These are phyloP conservation scores for Stagonosporopsis tanaceti DNA, from an alignment of 2,329 filamentous ascomycete genomes.

Conservation along the genomic window DNA sequence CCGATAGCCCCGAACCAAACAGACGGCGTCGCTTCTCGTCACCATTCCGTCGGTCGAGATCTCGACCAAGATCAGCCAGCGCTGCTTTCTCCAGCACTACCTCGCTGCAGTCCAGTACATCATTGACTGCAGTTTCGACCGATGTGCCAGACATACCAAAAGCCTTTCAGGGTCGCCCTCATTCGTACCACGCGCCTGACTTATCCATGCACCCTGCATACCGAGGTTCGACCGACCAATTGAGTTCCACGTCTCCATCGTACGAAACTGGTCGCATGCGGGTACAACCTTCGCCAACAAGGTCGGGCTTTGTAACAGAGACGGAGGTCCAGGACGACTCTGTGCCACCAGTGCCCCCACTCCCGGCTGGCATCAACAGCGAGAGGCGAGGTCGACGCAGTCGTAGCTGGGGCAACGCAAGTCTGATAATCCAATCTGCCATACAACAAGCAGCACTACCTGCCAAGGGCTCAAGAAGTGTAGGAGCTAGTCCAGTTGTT, in stretches of 20 bases:
- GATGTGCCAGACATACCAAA: conserved; percentile 14
- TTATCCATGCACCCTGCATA: conserved; percentile 32
- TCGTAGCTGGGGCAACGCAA: conserved; percentile 29
- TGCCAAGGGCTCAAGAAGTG: conserved; percentile 11
- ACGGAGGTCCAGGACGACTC: conserved; percentile 26
- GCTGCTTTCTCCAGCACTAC: conserved; percentile 36
- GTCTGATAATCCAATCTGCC: conserved; percentile 38
- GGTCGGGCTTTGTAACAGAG: conserved; percentile 24
- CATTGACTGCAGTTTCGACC: conserved; percentile 16
- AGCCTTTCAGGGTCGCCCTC: conserved; percentile 24
- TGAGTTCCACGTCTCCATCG: conserved; percentile 5
- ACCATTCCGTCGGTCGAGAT: conserved; percentile 44
- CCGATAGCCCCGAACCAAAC: conserved; percentile 28
- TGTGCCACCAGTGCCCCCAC: conserved; percentile 41
- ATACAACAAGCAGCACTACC: conserved; percentile 39
- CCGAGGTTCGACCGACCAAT: conserved; percentile 22
- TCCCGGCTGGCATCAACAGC: conserved; percentile 32
- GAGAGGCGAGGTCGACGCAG: conserved; percentile 13
- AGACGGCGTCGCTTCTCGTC: conserved; percentile 45
- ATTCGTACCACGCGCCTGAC: conserved; percentile 45
- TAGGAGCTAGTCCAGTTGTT: conserved; percentile 10
- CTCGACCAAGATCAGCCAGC: conserved; percentile 40
- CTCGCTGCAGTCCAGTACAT: conserved; percentile 6
- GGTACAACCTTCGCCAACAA: conserved; percentile 42
- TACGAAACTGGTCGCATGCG: conserved; percentile 21